Evolutionary conservation across 495 filamentous ascomycete genomes (phyloP), one percentile per base, ranked within the genome.

Genomic region (Penicillium coffeae): DNA sequence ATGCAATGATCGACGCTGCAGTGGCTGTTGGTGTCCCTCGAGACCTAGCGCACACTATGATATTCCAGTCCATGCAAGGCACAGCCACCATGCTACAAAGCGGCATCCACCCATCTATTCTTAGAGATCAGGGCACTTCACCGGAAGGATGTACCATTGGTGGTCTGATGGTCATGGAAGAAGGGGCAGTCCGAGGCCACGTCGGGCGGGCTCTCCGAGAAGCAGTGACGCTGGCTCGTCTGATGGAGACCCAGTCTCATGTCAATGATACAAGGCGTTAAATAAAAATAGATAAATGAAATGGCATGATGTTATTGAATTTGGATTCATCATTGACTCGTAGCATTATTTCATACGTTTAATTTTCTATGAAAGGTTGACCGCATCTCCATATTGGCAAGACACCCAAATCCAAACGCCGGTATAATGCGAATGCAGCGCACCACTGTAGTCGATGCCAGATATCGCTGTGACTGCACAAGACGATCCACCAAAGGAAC

Each of bases 81-180:
- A 67, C 68, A 8, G 70, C 66, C 9, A 52, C 50, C 12, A 61
- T 74, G 62, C 43, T 74, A 21, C 57, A 68, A 49, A 62, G 58
- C 34, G 72, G 72, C 1, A 58, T 66, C 22, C 65, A 71, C 42
- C 71, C 71, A 8, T 61, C 64, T 12, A 10, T 67, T 18, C 45
- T 76, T 13, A 59, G 58, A 27, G 71, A 74, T 34, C 65, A 71
- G 49, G 71, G 67, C 0, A 68, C 71, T 0, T 66, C 69, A 3
- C 67, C 70, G 0, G 70, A 66, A 33, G 71, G 72, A 6, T 74
- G 69, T 42, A 76, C 72, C 10, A 73, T 74, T 54, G 70, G 64
- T 0, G 72, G 72, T 1, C 49, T 72, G 39, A 69, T 73, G 62
- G 64, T 72, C 13, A 50, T 76, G 49, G 71, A 75, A 51, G 69